Conservation (phyloP, 108 stramenopile genomes). For the Stephanodiscus triporus region DNA sequence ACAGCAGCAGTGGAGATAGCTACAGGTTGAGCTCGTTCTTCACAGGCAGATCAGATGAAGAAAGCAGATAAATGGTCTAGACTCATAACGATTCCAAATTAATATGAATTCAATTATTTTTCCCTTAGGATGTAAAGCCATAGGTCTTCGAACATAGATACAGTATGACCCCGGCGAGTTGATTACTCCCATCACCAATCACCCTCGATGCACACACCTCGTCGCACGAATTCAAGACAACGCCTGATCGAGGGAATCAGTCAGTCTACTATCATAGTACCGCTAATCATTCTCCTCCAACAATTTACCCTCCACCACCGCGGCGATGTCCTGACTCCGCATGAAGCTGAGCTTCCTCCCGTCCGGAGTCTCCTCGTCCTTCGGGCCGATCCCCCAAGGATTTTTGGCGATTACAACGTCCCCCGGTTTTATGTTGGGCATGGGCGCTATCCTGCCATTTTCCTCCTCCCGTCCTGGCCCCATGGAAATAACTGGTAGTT, state of each 20-base stretch:
- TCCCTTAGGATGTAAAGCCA: neutral
- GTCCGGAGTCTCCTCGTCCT: conserved; percentile 86
- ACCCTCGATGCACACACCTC: neutral
- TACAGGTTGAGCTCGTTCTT: conserved; percentile 77
- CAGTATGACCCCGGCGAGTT: neutral
- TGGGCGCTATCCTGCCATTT: conserved; percentile 77
- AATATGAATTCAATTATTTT: neutral
- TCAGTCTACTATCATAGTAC: neutral
- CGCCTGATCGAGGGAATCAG: neutral
- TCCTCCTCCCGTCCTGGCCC: conserved; percentile 88
- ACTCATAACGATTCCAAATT: conserved; percentile 1
- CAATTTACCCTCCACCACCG: conserved; percentile 67
- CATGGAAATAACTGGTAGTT: conserved; percentile 58
- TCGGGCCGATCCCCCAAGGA: conserved; percentile 94
- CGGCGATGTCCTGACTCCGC: conserved; percentile 81
- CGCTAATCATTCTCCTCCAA: conserved; percentile 9
- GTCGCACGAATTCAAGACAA: neutral
- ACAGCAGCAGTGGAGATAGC: conserved; percentile 62
- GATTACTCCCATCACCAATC: neutral
- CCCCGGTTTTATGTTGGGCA: conserved; percentile 78
- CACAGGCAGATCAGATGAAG: conserved; percentile 57
- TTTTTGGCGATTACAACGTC: conserved; percentile 86
- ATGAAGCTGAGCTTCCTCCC: conserved; percentile 90
- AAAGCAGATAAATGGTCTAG: conserved; percentile 23
- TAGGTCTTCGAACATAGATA: neutral